Evolutionary conservation across 768 basidiomycete species (phyloP).

Genomic region (Cyathus striatus): DNA sequence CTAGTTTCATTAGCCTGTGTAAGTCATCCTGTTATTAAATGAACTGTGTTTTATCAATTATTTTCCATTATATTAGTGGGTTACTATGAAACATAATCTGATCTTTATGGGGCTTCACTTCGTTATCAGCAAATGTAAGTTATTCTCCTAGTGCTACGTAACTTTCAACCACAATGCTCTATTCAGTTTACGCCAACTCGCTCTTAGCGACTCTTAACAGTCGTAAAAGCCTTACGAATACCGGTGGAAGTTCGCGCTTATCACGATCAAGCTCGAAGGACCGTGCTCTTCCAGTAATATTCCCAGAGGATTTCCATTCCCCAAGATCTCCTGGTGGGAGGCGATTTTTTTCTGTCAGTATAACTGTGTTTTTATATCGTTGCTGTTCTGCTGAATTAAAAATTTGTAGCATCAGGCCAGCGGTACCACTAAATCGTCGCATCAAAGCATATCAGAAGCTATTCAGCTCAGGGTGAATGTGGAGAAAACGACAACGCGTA

Average conservation of each 20-base stretch:
- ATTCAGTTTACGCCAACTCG: background rate
- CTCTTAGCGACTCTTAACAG: background rate
- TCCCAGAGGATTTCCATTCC: background rate
- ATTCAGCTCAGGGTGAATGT: background rate
- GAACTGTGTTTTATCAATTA: background rate
- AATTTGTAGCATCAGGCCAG: too few relatives aligned
- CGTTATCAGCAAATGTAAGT: conserved; percentile 1
- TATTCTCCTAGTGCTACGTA: background rate
- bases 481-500: background rate
- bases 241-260: background rate
- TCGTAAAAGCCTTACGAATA: background rate
- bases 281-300: background rate
- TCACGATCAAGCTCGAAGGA: background rate
- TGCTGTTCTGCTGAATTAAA: background rate
- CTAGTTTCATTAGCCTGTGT: background rate
- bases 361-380: background rate
- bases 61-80: background rate
- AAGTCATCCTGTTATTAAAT: background rate
- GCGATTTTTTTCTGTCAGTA: background rate
- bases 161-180: background rate
- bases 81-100: background rate
- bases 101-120: conserved; percentile 1
- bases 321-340: too few relatives aligned
- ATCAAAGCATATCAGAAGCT: background rate
- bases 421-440: background rate